A percentile compares a stretch with the other conserved stretches of the same genome.
Conservation (phyloP, 495 filamentous ascomycete species). For the Annulohypoxylon nitens region DNA sequence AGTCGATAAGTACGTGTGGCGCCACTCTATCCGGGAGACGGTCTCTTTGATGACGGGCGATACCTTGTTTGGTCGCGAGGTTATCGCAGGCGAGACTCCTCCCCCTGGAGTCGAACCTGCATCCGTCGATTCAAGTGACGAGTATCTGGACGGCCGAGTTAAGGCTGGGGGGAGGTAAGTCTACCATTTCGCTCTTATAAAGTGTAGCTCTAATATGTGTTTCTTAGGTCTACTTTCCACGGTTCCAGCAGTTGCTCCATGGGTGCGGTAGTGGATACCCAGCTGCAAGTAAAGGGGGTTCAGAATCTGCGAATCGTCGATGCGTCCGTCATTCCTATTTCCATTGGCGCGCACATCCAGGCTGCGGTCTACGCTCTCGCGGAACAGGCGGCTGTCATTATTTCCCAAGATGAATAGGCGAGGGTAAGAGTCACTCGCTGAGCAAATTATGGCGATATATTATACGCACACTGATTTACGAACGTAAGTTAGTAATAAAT, state of each 20-base stretch:
- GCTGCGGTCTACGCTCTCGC: conserved; percentile 48
- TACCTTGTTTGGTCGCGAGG: conserved; percentile 31
- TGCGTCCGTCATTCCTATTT: conserved; percentile 47
- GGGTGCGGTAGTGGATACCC: conserved; percentile 49
- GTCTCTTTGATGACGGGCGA: conserved; percentile 24
- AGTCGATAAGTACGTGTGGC: conserved; percentile 38
- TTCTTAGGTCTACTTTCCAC: conserved; percentile 18
- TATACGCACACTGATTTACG: too few relatives aligned
- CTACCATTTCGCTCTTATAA: neutral
- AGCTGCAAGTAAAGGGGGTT: conserved; percentile 44
- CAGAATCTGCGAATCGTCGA: conserved; percentile 47
- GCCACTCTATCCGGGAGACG: conserved; percentile 18
- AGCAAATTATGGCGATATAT: neutral
- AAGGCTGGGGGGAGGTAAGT: conserved; percentile 27
- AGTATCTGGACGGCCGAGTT: conserved; percentile 38
- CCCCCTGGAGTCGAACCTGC: conserved; percentile 22
- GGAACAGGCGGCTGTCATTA: conserved; percentile 46
- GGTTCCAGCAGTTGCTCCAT: conserved; percentile 30
- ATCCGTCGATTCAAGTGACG: conserved; percentile 29
- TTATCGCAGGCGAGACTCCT: conserved; percentile 29
- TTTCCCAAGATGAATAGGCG: neutral
- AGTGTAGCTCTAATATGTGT: neutral
- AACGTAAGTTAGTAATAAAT: too few relatives aligned
- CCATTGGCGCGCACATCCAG: conserved; percentile 41
- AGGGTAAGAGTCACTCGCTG: neutral